These are phyloP conservation scores for Eustoma russellianum DNA, from an alignment of 257 asterid species.

Conservation along the genomic window DNA sequence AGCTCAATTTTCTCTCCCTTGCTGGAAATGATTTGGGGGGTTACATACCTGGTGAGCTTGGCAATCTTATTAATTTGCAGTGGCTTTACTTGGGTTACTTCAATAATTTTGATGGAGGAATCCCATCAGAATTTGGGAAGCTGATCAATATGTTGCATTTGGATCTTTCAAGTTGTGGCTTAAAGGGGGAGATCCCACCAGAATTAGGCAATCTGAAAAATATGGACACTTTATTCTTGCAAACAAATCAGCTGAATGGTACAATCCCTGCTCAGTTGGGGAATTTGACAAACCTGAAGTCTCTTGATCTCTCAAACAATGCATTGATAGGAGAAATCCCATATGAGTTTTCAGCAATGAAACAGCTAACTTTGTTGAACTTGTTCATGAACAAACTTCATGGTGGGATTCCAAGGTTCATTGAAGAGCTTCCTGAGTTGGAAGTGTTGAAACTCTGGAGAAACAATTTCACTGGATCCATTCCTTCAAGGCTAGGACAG, in stretches of 20 bases:
- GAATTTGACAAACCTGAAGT: slow-evolving; percentile 17
- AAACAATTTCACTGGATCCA: slow-evolving; percentile 33
- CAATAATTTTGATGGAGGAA: slow-evolving; percentile 31
- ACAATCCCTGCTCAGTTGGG: slow-evolving; percentile 30
- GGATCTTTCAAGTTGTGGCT: slow-evolving; percentile 29
- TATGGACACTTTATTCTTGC: slow-evolving; percentile 32
- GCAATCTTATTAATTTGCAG: slow-evolving; percentile 24
- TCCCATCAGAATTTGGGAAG: slow-evolving; percentile 23
- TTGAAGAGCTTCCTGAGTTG: slow-evolving; percentile 27
- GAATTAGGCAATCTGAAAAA: slow-evolving; percentile 21
- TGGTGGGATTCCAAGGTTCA: slow-evolving; percentile 26
- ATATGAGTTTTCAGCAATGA: slow-evolving; percentile 19
- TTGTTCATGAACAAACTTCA: slow-evolving; percentile 33
- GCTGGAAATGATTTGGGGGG: slow-evolving; percentile 38
- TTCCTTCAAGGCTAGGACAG: slow-evolving; percentile 28
- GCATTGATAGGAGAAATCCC: slow-evolving; percentile 34
- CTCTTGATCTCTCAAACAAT: slow-evolving; percentile 32
- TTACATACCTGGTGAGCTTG: slow-evolving; percentile 26
- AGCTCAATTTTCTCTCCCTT: slow-evolving; percentile 24
- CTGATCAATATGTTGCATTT: slow-evolving; percentile 21
- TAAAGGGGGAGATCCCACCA: slow-evolving; percentile 25
- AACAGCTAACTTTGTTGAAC: slow-evolving; percentile 22
- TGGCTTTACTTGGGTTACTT: slow-evolving; percentile 31
- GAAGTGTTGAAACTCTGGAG: slow-evolving; percentile 31
- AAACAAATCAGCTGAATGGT: slow-evolving; percentile 28